Percentiles rank a stretch among this genome's conserved stretches.
These are phyloP conservation scores for Kwoniella botswanensis DNA, from an alignment of 768 basidiomycete genomes.

Conservation along the genomic window DNA sequence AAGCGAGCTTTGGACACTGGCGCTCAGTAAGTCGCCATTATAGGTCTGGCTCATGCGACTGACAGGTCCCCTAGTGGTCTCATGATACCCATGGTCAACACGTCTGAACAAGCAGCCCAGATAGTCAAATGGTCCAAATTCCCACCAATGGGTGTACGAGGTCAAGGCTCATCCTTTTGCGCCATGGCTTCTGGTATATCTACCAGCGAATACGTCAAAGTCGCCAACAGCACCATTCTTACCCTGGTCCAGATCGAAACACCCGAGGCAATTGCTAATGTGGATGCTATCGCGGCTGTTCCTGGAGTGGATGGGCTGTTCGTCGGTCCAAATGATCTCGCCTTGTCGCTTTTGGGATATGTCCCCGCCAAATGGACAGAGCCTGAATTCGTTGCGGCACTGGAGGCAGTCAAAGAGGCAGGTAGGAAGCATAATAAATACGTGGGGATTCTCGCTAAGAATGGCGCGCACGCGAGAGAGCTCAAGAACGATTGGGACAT, in stretches of 20 bases:
- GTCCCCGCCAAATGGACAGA: slow-evolving; percentile 42
- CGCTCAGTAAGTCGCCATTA: slow-evolving; percentile 57
- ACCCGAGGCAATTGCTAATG: slow-evolving; percentile 66
- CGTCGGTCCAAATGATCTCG: slow-evolving; percentile 54
- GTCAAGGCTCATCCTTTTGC: slow-evolving; percentile 48
- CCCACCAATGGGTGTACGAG: slow-evolving; percentile 50
- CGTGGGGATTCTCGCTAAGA: slow-evolving; percentile 36
- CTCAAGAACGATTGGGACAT: slow-evolving; percentile 31
- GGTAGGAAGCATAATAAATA: slow-evolving; percentile 42
- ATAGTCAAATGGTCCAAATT: slow-evolving; percentile 51
- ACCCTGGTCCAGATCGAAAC: slow-evolving; percentile 75
- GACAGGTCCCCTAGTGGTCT: slow-evolving; percentile 33
- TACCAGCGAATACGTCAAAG: slow-evolving; percentile 49
- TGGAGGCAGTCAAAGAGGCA: slow-evolving; percentile 40
- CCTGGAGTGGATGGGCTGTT: slow-evolving; percentile 63
- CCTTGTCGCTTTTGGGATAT: slow-evolving; percentile 49
- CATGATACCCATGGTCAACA: slow-evolving; percentile 54
- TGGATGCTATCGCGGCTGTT: slow-evolving; percentile 67
- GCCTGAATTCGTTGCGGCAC: slow-evolving; percentile 38
- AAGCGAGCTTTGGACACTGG: slow-evolving; percentile 56
- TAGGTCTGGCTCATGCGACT: not conserved
- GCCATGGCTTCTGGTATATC: slow-evolving; percentile 44
- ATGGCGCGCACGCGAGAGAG: slow-evolving; percentile 31
- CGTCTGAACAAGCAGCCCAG: slow-evolving; percentile 38
- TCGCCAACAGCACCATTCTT: slow-evolving; percentile 66